Percentiles rank a stretch among this genome's conserved stretches.
These are phyloP conservation scores for Epichloe scottii DNA, from an alignment of 2,329 filamentous ascomycete genomes.

Conservation along the genomic window DNA sequence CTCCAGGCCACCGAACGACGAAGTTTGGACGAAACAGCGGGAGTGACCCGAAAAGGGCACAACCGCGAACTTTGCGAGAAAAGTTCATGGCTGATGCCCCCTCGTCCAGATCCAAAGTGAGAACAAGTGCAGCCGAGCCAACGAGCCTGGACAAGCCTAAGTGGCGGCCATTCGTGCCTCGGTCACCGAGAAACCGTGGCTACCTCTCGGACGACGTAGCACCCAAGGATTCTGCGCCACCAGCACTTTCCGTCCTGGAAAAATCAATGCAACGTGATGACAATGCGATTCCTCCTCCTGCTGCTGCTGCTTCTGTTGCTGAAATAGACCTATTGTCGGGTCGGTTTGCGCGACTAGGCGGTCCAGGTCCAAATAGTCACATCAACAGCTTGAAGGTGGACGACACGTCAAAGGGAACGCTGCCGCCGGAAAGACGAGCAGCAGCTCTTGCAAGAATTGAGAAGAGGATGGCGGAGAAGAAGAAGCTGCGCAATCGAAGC, in stretches of 20 bases:
- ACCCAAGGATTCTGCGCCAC: conserved; percentile 14
- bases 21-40: conserved; percentile 3
- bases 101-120: conserved; percentile 7
- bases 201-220: conserved; percentile 23
- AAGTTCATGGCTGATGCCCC: conserved; percentile 22
- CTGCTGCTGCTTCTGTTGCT: conserved; percentile 5
- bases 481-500: conserved; percentile 19
- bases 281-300: neutral
- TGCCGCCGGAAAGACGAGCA: conserved; percentile 38
- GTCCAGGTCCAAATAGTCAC: conserved; percentile 19
- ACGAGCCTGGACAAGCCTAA: conserved; percentile 21
- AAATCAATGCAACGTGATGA: conserved; percentile 12
- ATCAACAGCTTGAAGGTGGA: conserved; percentile 17
- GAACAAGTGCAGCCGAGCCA: conserved; percentile 11
- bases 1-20: neutral
- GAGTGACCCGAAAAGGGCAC: conserved; percentile 7
- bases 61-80: conserved; percentile 20
- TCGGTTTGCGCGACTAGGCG: conserved; percentile 33
- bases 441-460: conserved; percentile 44
- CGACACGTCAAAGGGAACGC: conserved; percentile 28
- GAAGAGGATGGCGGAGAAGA: conserved; percentile 39
- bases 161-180: conserved; percentile 30
- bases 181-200: conserved; percentile 25
- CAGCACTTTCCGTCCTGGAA: conserved; percentile 16
- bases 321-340: conserved; percentile 33